phyloP scores from a whole-genome alignment of 148 eudicot species.

The Rhododendron kiyosumense region DNA sequence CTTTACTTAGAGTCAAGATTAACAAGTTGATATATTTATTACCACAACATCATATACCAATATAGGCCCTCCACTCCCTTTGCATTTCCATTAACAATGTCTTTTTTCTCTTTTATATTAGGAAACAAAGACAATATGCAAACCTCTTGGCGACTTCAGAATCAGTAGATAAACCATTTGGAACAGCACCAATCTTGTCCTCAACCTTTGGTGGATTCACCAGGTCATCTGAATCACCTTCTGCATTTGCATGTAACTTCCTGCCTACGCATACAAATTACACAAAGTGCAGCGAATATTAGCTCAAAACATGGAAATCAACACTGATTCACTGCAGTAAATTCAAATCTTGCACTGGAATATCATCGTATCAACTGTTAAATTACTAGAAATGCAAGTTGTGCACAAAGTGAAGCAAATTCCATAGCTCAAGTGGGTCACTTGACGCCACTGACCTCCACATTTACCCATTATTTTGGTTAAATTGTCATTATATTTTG shows the following conservation, averaged over 20 bases:
- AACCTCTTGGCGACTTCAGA: conserved; percentile 90
- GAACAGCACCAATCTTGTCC: conserved; percentile 87
- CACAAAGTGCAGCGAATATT: not conserved
- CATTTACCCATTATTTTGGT: not conserved
- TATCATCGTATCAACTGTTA: not conserved
- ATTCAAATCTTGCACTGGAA: not conserved
- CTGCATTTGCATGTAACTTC: conserved; percentile 75
- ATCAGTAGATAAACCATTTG: conserved; percentile 85
- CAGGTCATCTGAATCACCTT: conserved; percentile 65
- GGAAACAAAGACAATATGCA: not conserved
- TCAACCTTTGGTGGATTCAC: conserved; percentile 84
- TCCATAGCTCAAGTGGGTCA: not conserved
- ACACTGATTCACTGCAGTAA: not conserved
- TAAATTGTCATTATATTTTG: too few species aligned
- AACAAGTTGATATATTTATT: not conserved
- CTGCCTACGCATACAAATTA: conserved; percentile 42
- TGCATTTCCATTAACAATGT: not conserved
- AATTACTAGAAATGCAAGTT: not conserved
- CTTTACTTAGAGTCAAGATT: not conserved
- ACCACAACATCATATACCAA: not conserved
- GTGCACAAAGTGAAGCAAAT: not conserved
- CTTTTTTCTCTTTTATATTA: not conserved
- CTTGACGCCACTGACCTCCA: too few species aligned
- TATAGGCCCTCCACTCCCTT: not conserved
- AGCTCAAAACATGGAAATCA: not conserved